phyloP scores from a whole-genome alignment of 2,329 filamentous ascomycete genomes.

The Akanthomyces dipterigenus region DNA sequence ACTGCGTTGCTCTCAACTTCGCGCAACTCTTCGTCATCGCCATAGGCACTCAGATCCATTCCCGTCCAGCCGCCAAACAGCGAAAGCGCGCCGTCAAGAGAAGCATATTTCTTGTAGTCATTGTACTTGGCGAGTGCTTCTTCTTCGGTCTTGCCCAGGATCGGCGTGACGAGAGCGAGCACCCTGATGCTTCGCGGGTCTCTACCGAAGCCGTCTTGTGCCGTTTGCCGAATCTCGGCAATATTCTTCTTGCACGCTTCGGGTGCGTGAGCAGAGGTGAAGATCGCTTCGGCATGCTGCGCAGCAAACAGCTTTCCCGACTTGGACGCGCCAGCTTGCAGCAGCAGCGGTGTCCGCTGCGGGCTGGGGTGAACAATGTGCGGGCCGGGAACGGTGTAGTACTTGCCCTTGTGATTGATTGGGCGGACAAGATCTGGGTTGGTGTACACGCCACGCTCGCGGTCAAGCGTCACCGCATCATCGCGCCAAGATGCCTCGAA shows the following conservation, averaged over 20 bases:
- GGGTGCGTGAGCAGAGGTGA: conserved; percentile 52
- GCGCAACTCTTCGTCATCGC: conserved; percentile 56
- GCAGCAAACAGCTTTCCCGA: conserved; percentile 55
- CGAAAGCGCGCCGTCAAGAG: conserved; percentile 54
- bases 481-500: conserved; percentile 52
- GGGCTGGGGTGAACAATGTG: conserved; percentile 56
- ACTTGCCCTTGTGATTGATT: conserved; percentile 56
- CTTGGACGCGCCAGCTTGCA: conserved; percentile 57
- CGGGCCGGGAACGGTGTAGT: conserved; percentile 51
- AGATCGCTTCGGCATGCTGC: conserved; percentile 58
- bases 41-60: conserved; percentile 54
- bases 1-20: conserved; percentile 55
- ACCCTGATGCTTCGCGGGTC: conserved; percentile 53
- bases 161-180: conserved; percentile 49
- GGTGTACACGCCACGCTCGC: conserved; percentile 41
- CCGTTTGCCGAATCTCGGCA: conserved; percentile 47
- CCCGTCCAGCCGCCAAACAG: conserved; percentile 63
- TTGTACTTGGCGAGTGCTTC: conserved; percentile 45
- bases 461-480: conserved; percentile 52
- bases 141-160: conserved; percentile 53
- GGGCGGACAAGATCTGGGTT: conserved; percentile 43
- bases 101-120: conserved; percentile 48
- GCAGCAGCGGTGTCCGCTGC: conserved; percentile 56
- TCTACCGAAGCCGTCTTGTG: conserved; percentile 40
- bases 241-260: conserved; percentile 48